phyloP scores from a whole-genome alignment of 1,139 yeast species.

The Arxiozyma heterogenica region DNA sequence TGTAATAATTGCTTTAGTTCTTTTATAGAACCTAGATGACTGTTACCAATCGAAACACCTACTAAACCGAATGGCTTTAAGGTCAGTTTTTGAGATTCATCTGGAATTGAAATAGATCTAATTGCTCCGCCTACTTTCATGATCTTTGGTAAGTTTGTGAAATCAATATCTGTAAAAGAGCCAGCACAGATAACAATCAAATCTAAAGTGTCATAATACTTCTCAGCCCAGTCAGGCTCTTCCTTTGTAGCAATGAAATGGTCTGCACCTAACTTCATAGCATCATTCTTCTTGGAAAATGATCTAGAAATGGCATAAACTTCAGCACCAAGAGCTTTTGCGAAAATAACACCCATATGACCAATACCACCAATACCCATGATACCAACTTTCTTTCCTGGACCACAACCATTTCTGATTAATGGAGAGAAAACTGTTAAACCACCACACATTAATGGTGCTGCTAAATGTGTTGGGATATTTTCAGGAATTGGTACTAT shows the following conservation, averaged over 20 bases:
- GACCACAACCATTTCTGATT: conserved; percentile 36
- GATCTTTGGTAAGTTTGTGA: conserved; percentile 32
- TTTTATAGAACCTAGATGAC: conserved; percentile 44
- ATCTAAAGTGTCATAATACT: conserved; percentile 35
- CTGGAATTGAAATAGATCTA: conserved; percentile 49
- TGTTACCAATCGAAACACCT: conserved; percentile 30
- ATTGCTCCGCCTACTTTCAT: conserved; percentile 41
- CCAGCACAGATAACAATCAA: conserved; percentile 45
- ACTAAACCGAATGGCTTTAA: conserved; percentile 39
- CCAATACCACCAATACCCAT: conserved; percentile 57
- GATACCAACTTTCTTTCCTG: conserved; percentile 42
- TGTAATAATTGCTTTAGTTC: conserved; percentile 50
- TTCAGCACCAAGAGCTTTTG: conserved; percentile 50
- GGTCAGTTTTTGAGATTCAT: conserved; percentile 35
- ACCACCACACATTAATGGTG: conserved; percentile 48
- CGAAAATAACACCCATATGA: conserved; percentile 49
- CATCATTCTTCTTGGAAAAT: conserved; percentile 41
- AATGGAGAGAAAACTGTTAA: conserved; percentile 46
- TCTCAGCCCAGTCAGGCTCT: conserved; percentile 35
- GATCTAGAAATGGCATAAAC: conserved; percentile 48
- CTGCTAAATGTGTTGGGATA: conserved; percentile 36
- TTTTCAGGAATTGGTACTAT: conserved; percentile 43
- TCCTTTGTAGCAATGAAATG: conserved; percentile 43
- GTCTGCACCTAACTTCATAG: conserved; percentile 45
- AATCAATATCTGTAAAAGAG: conserved; percentile 36